phyloP scores from a whole-genome alignment of 345 rosid species.

The Gossypium thurberi region DNA sequence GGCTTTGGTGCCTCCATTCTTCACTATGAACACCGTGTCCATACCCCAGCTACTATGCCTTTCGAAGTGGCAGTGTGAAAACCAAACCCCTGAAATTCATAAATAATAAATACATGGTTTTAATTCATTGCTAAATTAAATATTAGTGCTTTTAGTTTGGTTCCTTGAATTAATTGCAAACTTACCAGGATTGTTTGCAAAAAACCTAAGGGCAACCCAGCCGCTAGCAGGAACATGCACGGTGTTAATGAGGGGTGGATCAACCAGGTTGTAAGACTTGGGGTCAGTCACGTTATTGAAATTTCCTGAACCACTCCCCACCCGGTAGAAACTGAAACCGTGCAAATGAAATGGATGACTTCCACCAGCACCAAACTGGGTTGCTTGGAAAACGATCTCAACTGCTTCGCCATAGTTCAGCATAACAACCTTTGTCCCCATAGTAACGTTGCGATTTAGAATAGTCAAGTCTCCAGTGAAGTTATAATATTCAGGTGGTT shows the following conservation, averaged over 20 bases:
- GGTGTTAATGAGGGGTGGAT: conserved; percentile 26
- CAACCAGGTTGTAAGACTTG: conserved; percentile 19
- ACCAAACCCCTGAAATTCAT: conserved; percentile 14
- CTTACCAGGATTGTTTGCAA: conserved; percentile 23
- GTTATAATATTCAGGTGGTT: background rate
- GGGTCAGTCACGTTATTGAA: conserved; percentile 19
- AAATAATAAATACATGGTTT: no score
- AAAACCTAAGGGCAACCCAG: conserved; percentile 26
- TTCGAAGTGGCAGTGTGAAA: conserved; percentile 14
- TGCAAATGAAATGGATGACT: conserved; percentile 36
- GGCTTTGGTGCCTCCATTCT: conserved; percentile 13
- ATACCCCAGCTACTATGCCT: conserved; percentile 31
- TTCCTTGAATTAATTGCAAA: background rate
- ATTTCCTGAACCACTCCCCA: conserved; percentile 22
- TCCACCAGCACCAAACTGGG: conserved; percentile 7
- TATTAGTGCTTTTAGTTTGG: no score
- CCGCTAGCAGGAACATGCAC: conserved; percentile 17
- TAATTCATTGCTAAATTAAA: no score
- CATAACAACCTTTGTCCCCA: conserved; percentile 12
- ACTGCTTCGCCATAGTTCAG: conserved; percentile 21
- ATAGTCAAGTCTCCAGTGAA: conserved; percentile 1
- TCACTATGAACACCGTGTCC: conserved; percentile 28
- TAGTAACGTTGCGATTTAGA: no score
- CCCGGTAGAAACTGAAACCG: conserved; percentile 27
- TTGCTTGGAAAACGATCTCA: conserved; percentile 27